Percentiles rank a stretch among this genome's conserved stretches.
phyloP scores from a whole-genome alignment of 2,329 filamentous ascomycete genomes.

The Leptographium flavum region DNA sequence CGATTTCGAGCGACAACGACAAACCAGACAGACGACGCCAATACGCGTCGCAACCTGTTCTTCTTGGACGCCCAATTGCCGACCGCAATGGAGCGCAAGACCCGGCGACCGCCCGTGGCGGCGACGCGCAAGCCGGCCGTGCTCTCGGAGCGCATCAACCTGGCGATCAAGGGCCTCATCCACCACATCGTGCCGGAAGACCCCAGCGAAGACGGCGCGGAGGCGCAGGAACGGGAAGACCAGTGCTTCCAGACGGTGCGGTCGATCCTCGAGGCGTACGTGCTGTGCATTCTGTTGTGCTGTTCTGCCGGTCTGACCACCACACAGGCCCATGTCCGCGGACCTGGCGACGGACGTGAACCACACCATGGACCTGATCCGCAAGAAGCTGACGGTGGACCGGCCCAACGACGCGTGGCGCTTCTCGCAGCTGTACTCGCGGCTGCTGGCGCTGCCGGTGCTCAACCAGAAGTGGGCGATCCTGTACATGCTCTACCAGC shows the following conservation, averaged over 20 bases:
- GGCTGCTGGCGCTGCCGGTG: conserved; percentile 79
- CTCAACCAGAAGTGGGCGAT: conserved; percentile 96
- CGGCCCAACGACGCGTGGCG: conserved; percentile 66
- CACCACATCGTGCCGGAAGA: conserved; percentile 56
- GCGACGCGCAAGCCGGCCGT: conserved; percentile 33
- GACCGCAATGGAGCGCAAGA: conserved; percentile 6
- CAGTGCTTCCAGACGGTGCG: conserved; percentile 39
- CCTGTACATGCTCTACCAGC: conserved; percentile 74
- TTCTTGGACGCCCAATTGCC: not conserved
- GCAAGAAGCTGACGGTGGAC: conserved; percentile 68
- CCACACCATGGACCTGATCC: conserved; percentile 86
- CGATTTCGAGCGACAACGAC: too few species aligned
- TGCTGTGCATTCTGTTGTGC: not conserved
- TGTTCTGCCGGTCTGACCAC: not conserved
- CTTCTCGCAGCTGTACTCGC: conserved; percentile 83
- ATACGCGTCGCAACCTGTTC: not conserved
- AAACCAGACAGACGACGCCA: too few species aligned
- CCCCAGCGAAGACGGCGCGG: conserved; percentile 51
- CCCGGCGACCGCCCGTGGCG: conserved; percentile 1
- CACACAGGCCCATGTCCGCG: conserved; percentile 24
- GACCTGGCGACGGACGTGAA: conserved; percentile 60
- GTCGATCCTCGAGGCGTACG: conserved; percentile 36
- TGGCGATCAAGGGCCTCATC: conserved; percentile 67
- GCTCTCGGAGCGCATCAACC: conserved; percentile 55
- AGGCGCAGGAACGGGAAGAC: conserved; percentile 54